These are phyloP conservation scores for Barbatosphaeria neglecta DNA, from an alignment of 495 filamentous ascomycete species.

Conservation along the genomic window DNA sequence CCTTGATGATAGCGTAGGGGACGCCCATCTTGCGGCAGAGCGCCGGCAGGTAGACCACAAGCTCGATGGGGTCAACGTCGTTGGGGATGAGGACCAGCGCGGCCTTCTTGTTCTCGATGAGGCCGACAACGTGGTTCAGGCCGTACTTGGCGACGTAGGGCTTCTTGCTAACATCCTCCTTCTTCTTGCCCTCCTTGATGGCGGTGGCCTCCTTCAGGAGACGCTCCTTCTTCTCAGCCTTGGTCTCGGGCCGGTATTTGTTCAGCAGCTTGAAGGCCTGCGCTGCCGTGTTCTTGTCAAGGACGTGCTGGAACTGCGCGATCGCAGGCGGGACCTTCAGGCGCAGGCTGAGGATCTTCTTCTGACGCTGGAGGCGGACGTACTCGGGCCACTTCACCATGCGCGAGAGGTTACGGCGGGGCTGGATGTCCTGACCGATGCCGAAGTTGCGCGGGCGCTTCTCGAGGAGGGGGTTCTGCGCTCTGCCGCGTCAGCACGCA, in stretches of 20 bases:
- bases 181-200: conserved; percentile 97
- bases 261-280: conserved; percentile 96
- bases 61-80: conserved; percentile 99
- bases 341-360: conserved; percentile 97
- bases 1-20: conserved; percentile 98
- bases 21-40: conserved; percentile 99
- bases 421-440: conserved; percentile 98
- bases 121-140: conserved; percentile 98
- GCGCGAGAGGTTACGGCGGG: conserved; percentile 89
- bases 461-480: conserved; percentile 97
- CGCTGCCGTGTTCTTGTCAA: conserved; percentile 96
- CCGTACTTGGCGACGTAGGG: conserved; percentile 98
- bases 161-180: conserved; percentile 99
- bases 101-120: conserved; percentile 99
- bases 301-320: conserved; percentile 91
- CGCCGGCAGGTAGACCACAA: conserved; percentile 97
- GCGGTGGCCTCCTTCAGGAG: conserved; percentile 94
- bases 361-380: conserved; percentile 97
- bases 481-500: conserved; percentile 19
- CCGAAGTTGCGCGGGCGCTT: conserved; percentile 95
- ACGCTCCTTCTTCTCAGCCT: conserved; percentile 99
- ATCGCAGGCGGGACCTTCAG: conserved; percentile 97
- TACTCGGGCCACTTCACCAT: conserved; percentile 99
- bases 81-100: conserved; percentile 94
- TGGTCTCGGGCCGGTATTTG: conserved; percentile 99